Base-by-base conservation (phyloP, 2,329 filamentous ascomycete species). In the Fusarium circinatum region DNA sequence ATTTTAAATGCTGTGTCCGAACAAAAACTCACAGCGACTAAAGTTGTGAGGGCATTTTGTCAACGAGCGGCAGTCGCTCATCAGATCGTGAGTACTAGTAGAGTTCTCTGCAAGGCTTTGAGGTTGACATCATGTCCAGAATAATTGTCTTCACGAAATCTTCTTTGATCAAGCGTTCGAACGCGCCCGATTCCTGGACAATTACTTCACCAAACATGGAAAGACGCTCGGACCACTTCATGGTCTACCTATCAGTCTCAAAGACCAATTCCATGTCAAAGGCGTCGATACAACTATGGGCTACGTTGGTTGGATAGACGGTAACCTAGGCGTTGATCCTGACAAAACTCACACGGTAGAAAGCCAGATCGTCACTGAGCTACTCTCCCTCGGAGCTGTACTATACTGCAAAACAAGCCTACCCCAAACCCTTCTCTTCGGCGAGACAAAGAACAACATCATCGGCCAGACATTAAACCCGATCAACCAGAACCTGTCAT, bases 261-360 rank as follows among this genome's bases (percentile, higher is more conserved):
- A 91, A 78, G 90, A 91, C 64, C 88, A 89, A 22, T 91, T 91
- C 76, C 86, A 91, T 34, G 83, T 92, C 45, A 86, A 86, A 62
- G 89, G 87, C 2, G 77, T 86, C 4, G 75, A 89, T 62, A 89
- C 84, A 1, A 81, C 81, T 0, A 84, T 84, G 80, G 84, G 82
- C 0, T 80, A 83, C 7, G 74, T 82, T 1, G 80, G 76, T 0
- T 82, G 80, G 75, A 81, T 74, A 12, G 58, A 38, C 0, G 49
- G 58, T 1, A 75, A 76, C 18, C n/a, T 75, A 0, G 74, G 74
- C 1, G 36, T 75, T 0, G 39, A 66, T 1, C 30, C 52, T 12
- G 36, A 45, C 0, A 13, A 73, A 1, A 10, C 39, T 4, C 71
- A 75, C 26, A 20, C 55, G 10, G n/a, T 63, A 3, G 69, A 76